Base-by-base conservation (phyloP, 129 eudicot species). In the Escallonia rubra region DNA sequence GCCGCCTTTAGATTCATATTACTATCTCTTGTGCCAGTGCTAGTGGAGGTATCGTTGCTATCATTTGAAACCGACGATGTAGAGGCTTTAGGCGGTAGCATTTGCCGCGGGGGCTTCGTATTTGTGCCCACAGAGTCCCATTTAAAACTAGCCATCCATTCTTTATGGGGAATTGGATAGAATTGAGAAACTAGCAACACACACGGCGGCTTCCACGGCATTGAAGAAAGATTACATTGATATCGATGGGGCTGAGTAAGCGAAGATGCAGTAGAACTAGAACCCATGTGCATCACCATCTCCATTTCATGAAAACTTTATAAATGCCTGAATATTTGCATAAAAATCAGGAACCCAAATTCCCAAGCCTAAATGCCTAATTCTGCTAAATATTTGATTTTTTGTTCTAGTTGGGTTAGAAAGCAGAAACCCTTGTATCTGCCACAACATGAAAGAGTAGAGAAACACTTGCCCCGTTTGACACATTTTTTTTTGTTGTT, bases 151-250 rank as follows among this genome's bases (percentile, higher is more conserved):
- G 38, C 57, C 13, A 13, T 38, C 11, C 5, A 7, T 46, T 70
- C 15, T 61, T 60, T 69, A 6, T 23, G 61, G 41, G 83, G 60
- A 34, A 66, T 8, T 9, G 0, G 41, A 55, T 44, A 47, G 43
- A 65, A 63, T 7, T 45, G 76, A 51, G 83, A n/a, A 41, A 72
- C 55, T 41, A 61, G 58, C 13, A 61, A 40, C 15, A 71, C 43
- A 44, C 67, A 39, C 6, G 74, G 66, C 23, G 13, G 66, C n/a
- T 49, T 71, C 63, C 64, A 62, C 7, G 57, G 23, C 45, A 56
- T 57, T 6, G 57, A 40, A 43, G 64, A 44, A 16, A 47, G 12
- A 69, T 57, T 8, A 46, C 38, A 48, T 11, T 39, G 39, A 43
- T 57, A 60, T 23, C 34, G 34, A 69, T 57, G 65, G 48, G 65